phyloP scores from a whole-genome alignment of 2,329 filamentous ascomycete species.

The Exophiala sideris region DNA sequence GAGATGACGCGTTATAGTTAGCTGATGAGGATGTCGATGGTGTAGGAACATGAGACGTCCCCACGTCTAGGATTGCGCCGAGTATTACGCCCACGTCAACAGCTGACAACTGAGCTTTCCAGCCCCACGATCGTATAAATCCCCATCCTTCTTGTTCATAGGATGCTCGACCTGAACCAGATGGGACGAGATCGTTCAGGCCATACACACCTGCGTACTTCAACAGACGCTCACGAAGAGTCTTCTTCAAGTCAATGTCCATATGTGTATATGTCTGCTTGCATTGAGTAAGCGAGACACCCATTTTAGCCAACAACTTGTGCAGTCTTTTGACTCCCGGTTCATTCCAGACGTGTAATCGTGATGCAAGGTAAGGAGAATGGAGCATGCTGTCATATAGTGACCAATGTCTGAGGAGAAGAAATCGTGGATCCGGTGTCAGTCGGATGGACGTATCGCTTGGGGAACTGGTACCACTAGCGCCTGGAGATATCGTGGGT shows the following conservation, averaged over 20 bases:
- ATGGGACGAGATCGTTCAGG: slow-evolving; percentile 86
- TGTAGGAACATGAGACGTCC: slow-evolving; percentile 36
- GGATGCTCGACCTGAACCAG: slow-evolving; percentile 65
- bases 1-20: slow-evolving; percentile 14
- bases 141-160: slow-evolving; percentile 90
- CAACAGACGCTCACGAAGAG: slow-evolving; percentile 76
- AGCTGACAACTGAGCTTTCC: slow-evolving; percentile 89
- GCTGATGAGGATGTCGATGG: slow-evolving; percentile 1
- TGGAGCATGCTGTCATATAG: slow-evolving; percentile 98
- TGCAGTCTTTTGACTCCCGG: slow-evolving; percentile 81
- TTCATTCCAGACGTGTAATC: slow-evolving; percentile 92
- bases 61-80: slow-evolving; percentile 88
- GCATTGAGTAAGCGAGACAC: slow-evolving; percentile 87
- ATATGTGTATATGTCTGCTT: slow-evolving; percentile 96
- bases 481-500: slow-evolving; percentile 16
- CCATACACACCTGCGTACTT: slow-evolving; percentile 93
- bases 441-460: slow-evolving; percentile 89
- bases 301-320: slow-evolving; percentile 97
- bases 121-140: slow-evolving; percentile 96
- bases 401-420: slow-evolving; percentile 93
- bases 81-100: slow-evolving; percentile 92
- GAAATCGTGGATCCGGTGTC: slow-evolving; percentile 88
- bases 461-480: slow-evolving; percentile 64
- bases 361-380: slow-evolving; percentile 87
- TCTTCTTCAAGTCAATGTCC: slow-evolving; percentile 94